Conservation (phyloP, 176 grass and related monocot genomes). For the Avena eriantha region DNA sequence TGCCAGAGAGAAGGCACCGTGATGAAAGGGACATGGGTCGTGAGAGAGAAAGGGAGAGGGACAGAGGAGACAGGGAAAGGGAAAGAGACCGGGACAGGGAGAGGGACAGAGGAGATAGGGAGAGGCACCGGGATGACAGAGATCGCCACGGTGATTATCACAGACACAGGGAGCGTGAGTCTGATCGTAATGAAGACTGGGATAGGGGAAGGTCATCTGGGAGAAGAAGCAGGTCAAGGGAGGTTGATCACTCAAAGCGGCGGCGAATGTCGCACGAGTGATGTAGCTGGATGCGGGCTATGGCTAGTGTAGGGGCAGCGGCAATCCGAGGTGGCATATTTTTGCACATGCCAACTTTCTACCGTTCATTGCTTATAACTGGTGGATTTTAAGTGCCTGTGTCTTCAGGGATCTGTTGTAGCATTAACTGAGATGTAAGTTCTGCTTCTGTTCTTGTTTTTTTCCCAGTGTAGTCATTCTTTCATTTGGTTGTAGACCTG, state of each 20-base stretch:
- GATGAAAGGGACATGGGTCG: conserved; percentile 69
- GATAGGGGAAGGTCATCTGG: conserved; percentile 75
- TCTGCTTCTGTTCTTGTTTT: conserved; percentile 40
- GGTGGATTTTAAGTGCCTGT: conserved; percentile 51
- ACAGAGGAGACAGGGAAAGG: conserved; percentile 68
- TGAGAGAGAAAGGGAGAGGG: conserved; percentile 63
- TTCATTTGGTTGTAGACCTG: conserved; percentile 26
- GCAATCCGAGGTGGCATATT: conserved; percentile 41
- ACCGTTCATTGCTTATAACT: conserved; percentile 55
- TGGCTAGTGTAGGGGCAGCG: conserved; percentile 31
- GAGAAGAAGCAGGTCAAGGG: conserved; percentile 67
- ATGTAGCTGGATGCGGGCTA: not conserved
- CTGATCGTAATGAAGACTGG: conserved; percentile 72
- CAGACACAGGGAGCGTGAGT: conserved; percentile 66
- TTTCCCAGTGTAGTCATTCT: conserved; percentile 39
- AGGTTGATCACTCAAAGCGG: conserved; percentile 75
- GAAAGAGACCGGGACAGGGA: conserved; percentile 67
- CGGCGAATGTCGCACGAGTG: conserved; percentile 66
- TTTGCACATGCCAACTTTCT: conserved; percentile 46
- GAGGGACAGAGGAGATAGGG: conserved; percentile 53
- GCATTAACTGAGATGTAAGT: conserved; percentile 70
- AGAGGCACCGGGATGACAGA: conserved; percentile 75
- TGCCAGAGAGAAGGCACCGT: conserved; percentile 57
- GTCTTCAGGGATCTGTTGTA: conserved; percentile 50
- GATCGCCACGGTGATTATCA: conserved; percentile 64